Conservation (phyloP, 2,329 filamentous ascomycete genomes). For the Fusarium beomiforme region DNA sequence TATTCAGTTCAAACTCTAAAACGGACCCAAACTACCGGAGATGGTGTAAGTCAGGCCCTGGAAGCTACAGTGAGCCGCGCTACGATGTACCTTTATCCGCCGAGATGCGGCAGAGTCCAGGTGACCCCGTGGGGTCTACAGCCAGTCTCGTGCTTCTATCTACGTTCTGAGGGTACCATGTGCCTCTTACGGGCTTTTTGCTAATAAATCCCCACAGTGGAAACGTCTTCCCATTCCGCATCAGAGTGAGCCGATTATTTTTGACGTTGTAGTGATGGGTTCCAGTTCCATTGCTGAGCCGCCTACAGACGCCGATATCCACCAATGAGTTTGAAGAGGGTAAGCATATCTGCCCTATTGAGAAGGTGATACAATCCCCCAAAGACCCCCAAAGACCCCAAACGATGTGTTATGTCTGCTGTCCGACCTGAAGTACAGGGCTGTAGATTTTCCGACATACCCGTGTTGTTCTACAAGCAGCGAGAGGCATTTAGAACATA, state of each 20-base stretch:
- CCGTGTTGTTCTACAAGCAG: background rate
- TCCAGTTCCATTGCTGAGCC: conserved; percentile 15
- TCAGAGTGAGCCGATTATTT: conserved; percentile 15
- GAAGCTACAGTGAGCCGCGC: conserved; percentile 10
- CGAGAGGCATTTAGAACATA: background rate
- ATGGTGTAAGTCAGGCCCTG: conserved; percentile 3
- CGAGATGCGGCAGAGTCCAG: conserved; percentile 16
- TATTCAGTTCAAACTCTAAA: conserved; percentile 9
- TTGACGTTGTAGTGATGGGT: background rate
- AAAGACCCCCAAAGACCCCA: background rate
- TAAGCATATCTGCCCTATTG: background rate
- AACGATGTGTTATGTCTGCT: background rate
- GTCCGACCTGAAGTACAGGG: background rate
- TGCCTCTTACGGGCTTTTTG: background rate
- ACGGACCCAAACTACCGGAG: background rate
- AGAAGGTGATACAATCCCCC: conserved; percentile 2
- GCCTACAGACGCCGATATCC: background rate
- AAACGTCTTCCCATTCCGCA: background rate
- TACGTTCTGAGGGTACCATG: too few relatives aligned
- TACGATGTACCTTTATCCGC: conserved; percentile 20
- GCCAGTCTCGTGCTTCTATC: conserved; percentile 14
- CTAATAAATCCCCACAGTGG: background rate
- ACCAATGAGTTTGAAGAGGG: background rate
- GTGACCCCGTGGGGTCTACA: conserved; percentile 26
- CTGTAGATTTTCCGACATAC: background rate